phyloP scores from a whole-genome alignment of 176 grass and related monocot genomes.

The bread wheat (Triticum aestivum) region IWGSC_CS_RefSeq_v2.1 NC_057797.1:759181338-759181837 shows the following conservation, averaged over 20 bases:
- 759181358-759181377: neutral
- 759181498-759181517: neutral
- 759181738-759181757: accelerated
- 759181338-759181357: neutral
- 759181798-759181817: neutral
- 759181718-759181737: neutral
- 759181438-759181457: neutral
- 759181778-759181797: neutral
- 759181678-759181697: neutral
- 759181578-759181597: too few species aligned
- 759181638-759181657: neutral
- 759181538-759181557: neutral
- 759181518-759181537: too few species aligned
- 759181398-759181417: neutral
- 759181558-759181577: neutral
- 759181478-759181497: neutral
- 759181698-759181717: neutral
- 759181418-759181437: neutral
- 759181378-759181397: neutral
- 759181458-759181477: neutral
- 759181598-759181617: neutral
- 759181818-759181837: neutral
- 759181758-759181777: neutral
- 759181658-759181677: neutral
- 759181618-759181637: neutral